These are phyloP conservation scores for Bombardia bombarda DNA, from an alignment of 495 filamentous ascomycete species.

Conservation along the genomic window DNA sequence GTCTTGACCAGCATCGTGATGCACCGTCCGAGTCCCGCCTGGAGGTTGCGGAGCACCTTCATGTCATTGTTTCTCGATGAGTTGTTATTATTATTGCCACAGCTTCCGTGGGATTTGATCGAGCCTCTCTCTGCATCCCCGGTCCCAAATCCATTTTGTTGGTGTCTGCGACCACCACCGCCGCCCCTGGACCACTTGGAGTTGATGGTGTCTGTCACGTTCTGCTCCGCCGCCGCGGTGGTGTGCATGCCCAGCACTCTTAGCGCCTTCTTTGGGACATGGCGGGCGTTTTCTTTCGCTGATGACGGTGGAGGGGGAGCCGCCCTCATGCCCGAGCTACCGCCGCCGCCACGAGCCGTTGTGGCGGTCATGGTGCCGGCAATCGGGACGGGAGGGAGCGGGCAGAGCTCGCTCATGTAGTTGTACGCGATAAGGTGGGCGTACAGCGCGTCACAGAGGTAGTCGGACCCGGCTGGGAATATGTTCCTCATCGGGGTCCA, in stretches of 20 bases:
- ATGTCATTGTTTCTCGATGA: neutral
- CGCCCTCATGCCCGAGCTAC: too few relatives aligned
- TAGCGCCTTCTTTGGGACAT: conserved; percentile 33
- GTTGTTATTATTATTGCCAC: too few relatives aligned
- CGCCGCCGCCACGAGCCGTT: too few relatives aligned
- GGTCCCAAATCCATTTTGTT: too few relatives aligned
- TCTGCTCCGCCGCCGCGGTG: neutral
- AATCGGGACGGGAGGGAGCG: conserved; percentile 3
- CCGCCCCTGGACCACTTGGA: neutral
- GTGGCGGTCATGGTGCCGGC: neutral
- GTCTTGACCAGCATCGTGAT: conserved; percentile 29
- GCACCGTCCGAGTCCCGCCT: conserved; percentile 29
- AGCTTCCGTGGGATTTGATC: too few relatives aligned
- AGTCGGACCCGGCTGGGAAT: conserved; percentile 48
- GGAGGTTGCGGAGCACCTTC: conserved; percentile 20
- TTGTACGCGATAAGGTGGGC: conserved; percentile 56
- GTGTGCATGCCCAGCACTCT: conserved; percentile 30
- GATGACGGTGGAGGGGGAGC: too few relatives aligned
- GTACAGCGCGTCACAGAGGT: conserved; percentile 54
- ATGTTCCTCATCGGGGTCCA: conserved; percentile 48
- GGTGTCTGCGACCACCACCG: neutral
- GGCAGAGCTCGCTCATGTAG: conserved; percentile 43
- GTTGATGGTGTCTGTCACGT: too few relatives aligned
- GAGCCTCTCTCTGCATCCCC: too few relatives aligned
- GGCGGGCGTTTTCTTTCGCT: conserved; percentile 6